Conservation (phyloP, 2,329 filamentous ascomycete species). For the Cladosporium sp. region DNA sequence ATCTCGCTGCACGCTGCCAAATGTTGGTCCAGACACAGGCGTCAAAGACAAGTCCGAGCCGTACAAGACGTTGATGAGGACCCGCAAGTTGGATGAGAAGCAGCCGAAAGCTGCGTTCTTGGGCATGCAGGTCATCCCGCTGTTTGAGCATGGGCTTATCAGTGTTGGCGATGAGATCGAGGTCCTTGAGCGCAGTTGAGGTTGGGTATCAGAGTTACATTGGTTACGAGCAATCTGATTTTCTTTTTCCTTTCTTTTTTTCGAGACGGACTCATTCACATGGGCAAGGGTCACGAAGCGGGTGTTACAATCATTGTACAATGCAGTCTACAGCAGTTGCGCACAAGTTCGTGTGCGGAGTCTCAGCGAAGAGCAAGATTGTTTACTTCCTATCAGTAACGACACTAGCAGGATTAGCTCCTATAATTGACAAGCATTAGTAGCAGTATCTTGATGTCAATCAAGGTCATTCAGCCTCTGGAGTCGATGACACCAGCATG, state of each 20-base stretch:
- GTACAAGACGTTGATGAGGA: slow-evolving; percentile 33
- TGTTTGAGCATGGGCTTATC: slow-evolving; percentile 33
- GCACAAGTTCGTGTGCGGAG: not conserved
- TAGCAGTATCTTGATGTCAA: not conserved
- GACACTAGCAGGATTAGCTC: not conserved
- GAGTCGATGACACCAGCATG: not conserved
- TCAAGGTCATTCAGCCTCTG: not conserved
- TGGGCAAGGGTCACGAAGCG: not conserved
- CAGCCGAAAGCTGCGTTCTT: slow-evolving; percentile 34
- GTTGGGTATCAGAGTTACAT: not conserved
- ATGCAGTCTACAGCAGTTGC: not conserved
- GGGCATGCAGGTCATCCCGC: slow-evolving; percentile 38
- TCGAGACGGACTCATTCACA: not conserved
- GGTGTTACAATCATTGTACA: not conserved
- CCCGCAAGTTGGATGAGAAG: slow-evolving; percentile 32
- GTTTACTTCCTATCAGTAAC: not conserved
- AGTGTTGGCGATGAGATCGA: slow-evolving; percentile 37
- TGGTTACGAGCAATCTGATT: not conserved
- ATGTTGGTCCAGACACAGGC: slow-evolving; percentile 66
- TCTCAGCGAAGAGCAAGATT: not conserved
- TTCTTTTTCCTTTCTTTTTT: not conserved
- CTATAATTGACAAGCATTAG: not conserved
- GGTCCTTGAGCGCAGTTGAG: slow-evolving; percentile 30
- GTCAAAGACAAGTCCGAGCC: slow-evolving; percentile 39
- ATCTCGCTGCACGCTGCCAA: slow-evolving; percentile 70